Evolutionary conservation across 257 asterid genomes (phyloP).

Genomic region (Orobanche coerulescens): DNA sequence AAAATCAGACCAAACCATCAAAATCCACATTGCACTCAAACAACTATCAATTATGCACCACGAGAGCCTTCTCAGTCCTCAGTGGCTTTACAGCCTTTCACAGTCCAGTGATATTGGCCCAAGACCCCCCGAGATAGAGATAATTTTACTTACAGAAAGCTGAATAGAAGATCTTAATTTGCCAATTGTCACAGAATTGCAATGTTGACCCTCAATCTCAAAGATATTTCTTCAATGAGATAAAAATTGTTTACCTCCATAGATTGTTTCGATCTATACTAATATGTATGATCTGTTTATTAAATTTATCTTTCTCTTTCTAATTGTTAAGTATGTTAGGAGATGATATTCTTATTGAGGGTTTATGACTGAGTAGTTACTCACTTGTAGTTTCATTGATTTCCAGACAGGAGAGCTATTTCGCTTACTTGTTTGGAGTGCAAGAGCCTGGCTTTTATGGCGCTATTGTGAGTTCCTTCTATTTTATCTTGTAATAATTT

Average conservation of each 20-base stretch:
- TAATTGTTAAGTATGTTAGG: conserved; percentile 3
- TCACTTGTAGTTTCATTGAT: conserved; percentile 21
- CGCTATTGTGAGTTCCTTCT: conserved; percentile 67
- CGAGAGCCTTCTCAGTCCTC: neutral
- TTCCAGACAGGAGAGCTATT: conserved; percentile 91
- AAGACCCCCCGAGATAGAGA: neutral
- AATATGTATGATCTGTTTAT: neutral
- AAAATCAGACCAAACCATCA: neutral
- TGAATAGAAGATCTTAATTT: neutral
- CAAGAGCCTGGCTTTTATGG: conserved; percentile 93
- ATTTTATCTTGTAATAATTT: conserved; percentile 11
- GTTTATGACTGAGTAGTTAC: conserved; percentile 20
- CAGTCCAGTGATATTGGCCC: neutral
- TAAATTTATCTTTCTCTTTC: neutral
- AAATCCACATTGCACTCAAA: neutral
- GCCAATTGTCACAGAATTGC: neutral
- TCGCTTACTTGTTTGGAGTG: conserved; percentile 95
- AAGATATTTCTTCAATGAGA: neutral
- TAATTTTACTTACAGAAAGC: neutral
- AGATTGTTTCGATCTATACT: neutral
- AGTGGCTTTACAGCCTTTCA: neutral
- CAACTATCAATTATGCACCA: conserved; percentile 3
- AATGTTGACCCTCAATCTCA: neutral
- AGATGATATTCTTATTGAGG: conserved; percentile 5
- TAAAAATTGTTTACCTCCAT: neutral